Evolutionary conservation across 1,284 basidiomycete genomes (phyloP).

Genomic region (Lignosus rhinocerotis): DNA sequence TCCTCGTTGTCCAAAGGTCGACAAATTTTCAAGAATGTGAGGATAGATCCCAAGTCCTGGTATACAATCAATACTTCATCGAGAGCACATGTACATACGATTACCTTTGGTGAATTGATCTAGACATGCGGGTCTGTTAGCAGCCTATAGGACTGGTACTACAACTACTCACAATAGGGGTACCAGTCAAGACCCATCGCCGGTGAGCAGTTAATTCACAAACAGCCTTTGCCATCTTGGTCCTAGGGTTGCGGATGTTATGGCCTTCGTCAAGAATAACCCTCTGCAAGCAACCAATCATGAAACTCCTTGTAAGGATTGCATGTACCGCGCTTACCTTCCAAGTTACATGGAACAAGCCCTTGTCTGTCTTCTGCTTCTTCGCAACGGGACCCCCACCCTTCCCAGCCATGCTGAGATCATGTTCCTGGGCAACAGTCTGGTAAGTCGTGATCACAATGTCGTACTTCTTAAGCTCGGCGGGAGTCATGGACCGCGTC

Average conservation of each 20-base stretch:
- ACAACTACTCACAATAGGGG: constrained; percentile 70
- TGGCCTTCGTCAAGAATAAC: constrained; percentile 90
- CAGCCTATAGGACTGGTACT: not conserved
- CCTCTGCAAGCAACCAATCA: constrained; percentile 43
- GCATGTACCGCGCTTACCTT: constrained; percentile 48
- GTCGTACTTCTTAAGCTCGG: constrained; percentile 69
- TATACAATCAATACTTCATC: not conserved
- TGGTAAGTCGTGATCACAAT: constrained; percentile 92
- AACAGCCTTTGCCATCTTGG: constrained; percentile 80
- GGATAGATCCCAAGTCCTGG: constrained; percentile 82
- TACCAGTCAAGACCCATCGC: constrained; percentile 82
- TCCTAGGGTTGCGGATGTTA: constrained; percentile 80
- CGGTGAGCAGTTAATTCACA: constrained; percentile 69
- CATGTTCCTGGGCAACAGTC: constrained; percentile 57
- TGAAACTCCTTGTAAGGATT: not conserved
- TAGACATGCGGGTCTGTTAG: constrained; percentile 28
- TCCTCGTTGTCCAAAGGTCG: constrained; percentile 79
- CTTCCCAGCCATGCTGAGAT: constrained; percentile 25
- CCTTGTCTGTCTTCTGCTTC: constrained; percentile 55
- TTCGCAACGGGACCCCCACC: constrained; percentile 46
- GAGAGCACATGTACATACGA: not conserved
- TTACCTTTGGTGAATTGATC: constrained; percentile 79
- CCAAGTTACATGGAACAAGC: constrained; percentile 75
- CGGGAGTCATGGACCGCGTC: constrained; percentile 58
- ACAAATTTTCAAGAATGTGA: constrained; percentile 82